Conservation (phyloP, 768 basidiomycete species). For the Clitopilus passeckerianus region DNA sequence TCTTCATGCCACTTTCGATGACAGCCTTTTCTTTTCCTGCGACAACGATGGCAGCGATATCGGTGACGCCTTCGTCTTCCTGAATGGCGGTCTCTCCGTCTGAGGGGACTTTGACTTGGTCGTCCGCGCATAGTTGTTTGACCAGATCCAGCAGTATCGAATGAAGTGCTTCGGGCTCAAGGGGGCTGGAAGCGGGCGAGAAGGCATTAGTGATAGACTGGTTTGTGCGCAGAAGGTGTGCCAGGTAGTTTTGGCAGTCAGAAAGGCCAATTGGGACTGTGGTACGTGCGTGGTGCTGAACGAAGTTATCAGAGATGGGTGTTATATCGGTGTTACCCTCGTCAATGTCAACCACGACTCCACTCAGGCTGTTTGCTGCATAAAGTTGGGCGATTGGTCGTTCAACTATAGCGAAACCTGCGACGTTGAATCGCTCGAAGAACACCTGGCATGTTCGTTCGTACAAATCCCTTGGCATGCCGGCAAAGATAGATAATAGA, state of each 20-base stretch:
- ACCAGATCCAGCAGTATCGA: constrained; percentile 59
- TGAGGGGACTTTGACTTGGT: constrained; percentile 67
- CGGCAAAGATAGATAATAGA: constrained; percentile 63
- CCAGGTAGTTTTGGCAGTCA: constrained; percentile 75
- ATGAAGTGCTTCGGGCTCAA: constrained; percentile 42
- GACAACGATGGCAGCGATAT: constrained; percentile 86
- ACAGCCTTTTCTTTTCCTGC: constrained; percentile 90
- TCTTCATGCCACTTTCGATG: constrained; percentile 82
- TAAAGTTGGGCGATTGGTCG: constrained; percentile 84
- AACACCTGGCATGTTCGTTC: constrained; percentile 79
- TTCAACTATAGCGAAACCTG: constrained; percentile 75
- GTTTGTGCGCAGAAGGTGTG: constrained; percentile 66
- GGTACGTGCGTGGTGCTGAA: constrained; percentile 48
- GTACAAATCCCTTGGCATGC: constrained; percentile 60
- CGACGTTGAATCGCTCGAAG: constrained; percentile 90
- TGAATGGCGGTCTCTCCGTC: constrained; percentile 61
- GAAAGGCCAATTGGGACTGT: constrained; percentile 61
- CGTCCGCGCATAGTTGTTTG: constrained; percentile 56
- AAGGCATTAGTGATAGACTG: constrained; percentile 55
- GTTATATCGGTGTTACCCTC: constrained; percentile 72
- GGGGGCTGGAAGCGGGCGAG: constrained; percentile 45
- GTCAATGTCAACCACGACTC: constrained; percentile 81
- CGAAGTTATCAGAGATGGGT: constrained; percentile 70
- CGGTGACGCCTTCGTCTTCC: constrained; percentile 84
- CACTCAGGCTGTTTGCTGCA: constrained; percentile 64